Percentiles rank a stretch among this genome's conserved stretches.
phyloP scores from a whole-genome alignment of 2,329 filamentous ascomycete genomes.

The Penicillium sumatraense region DNA sequence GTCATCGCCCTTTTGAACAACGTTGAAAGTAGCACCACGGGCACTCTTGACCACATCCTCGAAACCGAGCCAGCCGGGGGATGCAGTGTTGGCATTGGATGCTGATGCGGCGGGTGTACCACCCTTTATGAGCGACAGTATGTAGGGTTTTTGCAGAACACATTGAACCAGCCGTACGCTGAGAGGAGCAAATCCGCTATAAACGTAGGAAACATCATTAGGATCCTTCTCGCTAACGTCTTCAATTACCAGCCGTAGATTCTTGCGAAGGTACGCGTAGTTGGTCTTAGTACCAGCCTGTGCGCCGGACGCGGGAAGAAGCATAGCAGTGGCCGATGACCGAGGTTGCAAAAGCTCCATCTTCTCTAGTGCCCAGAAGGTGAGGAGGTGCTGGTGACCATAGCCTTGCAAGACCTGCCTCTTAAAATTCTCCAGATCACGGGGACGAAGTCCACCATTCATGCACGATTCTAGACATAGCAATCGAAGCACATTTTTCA shows the following conservation, averaged over 20 bases:
- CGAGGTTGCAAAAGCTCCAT: slow-evolving; percentile 82
- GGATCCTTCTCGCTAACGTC: slow-evolving; percentile 95
- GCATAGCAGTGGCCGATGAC: slow-evolving; percentile 75
- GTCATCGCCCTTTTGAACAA: slow-evolving; percentile 88
- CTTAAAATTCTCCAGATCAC: slow-evolving; percentile 88
- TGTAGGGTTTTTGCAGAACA: slow-evolving; percentile 85
- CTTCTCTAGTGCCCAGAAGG: slow-evolving; percentile 84
- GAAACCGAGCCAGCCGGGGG: slow-evolving; percentile 89
- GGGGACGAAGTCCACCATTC: slow-evolving; percentile 82
- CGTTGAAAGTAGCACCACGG: slow-evolving; percentile 86
- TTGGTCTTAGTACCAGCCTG: slow-evolving; percentile 77
- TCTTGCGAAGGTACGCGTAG: slow-evolving; percentile 84
- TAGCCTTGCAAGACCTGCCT: slow-evolving; percentile 89
- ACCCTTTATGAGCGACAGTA: slow-evolving; percentile 72
- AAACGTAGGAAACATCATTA: slow-evolving; percentile 95
- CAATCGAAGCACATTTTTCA: slow-evolving; percentile 80
- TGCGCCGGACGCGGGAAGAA: slow-evolving; percentile 74
- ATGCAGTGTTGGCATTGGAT: slow-evolving; percentile 60
- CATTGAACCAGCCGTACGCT: slow-evolving; percentile 91
- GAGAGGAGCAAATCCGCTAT: slow-evolving; percentile 93
- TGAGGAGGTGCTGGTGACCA: slow-evolving; percentile 91
- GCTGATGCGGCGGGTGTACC: slow-evolving; percentile 55
- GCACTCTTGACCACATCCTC: slow-evolving; percentile 90
- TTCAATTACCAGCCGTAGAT: slow-evolving; percentile 86
- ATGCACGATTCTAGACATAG: slow-evolving; percentile 92